Base-by-base conservation (phyloP, 1,139 yeast species). In the Wickerhamiella infanticola region DNA sequence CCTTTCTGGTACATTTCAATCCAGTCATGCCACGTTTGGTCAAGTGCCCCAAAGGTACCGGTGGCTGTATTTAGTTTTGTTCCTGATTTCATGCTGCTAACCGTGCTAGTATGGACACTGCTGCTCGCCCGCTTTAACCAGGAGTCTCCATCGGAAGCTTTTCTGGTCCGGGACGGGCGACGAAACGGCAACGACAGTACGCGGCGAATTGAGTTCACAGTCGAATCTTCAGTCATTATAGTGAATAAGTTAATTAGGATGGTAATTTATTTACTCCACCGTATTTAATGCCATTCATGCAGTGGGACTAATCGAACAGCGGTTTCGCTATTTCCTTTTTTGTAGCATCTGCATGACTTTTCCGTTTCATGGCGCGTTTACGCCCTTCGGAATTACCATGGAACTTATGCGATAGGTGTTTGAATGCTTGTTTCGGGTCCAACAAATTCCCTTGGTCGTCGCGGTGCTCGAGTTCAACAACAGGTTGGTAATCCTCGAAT, bases 351-450 rank as follows among this genome's bases (percentile, higher is more conserved):
- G 11, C 18, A 3, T 5, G 4, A 8, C 25, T 38, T 11, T 25
- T 13, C 9, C 33, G 13, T 9, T 24, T 25, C 11, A 25, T 29
- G 8, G 31, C 18, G 2, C 40, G 40, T 13, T 38, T 38, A 3
- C 26, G 24, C 9, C 40, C 40, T 8, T 38, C 40, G 13, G 40
- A 5, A 13, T 39, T 71, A 1, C 95, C 96, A 60, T 90, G 97
- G 64, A 85, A 88, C 53, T 80, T 79, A 53, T 83, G 94, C 1
- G 95, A 84, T 47, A 86, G 60, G 50, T 77, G 76, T 63, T 85
- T 88, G 66, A 78, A 88, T 0, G 97, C 97, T 51, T 81, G 83
- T 59, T 82, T 85, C 2, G 79, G 70, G 41, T 70, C 67, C 45
- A 90, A 63, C 24, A 69, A 69, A 43, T 76, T 69, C 1, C 97